Evolutionary conservation across 768 basidiomycete species (phyloP), one percentile per base, ranked within the genome.

Genomic region (Tephrocybe sp.): DNA sequence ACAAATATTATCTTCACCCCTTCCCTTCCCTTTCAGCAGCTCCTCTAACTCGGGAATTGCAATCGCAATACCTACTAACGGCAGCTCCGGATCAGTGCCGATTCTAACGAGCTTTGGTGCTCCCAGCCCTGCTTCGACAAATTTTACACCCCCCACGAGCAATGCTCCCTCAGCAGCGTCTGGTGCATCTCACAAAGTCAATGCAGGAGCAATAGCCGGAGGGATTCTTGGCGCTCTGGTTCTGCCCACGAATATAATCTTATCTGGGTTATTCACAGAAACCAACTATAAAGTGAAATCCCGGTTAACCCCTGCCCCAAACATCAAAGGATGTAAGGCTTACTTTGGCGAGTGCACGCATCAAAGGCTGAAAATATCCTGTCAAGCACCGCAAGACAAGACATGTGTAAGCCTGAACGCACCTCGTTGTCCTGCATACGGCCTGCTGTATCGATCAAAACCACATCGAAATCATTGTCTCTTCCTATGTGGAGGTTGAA

Each of bases 351-450:
- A 99, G 77, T 2, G 97, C 96, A 15, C 94, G 84, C 97, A 99
- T 99, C 56, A 99, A 71, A 1, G 97, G 97, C 87, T 93, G 57
- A 53, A 28, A 45, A 30, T 15, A 12, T 21, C 10, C 3, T 9
- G 14, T 43, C 26, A 43, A 28, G 9, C 7, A 28, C 21, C 17
- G 40, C 12, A 11, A 10, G 12, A 6, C 26, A 15, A 30, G 14
- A 2, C n/a, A n/a, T n/a, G n/a, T n/a, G 3, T 41, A 24, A 2
- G 38, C 15, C 30, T 23, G 9, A 38, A 42, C 77, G 26, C 61
- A 90, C 90, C 82, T 98, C 97, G 66, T 98, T 99, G 68, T 98
- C 97, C 68, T 99, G 97, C 97, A 98, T 98, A 48, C 96, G 81
- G 1, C 97, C 97, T 17, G 97, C 97, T 1, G 97, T 98, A 66